Percentiles rank a stretch among this genome's conserved stretches.
These are phyloP conservation scores for Ceratobasidium theobromae DNA, from an alignment of 1,284 basidiomycete genomes.

Conservation along the genomic window DNA sequence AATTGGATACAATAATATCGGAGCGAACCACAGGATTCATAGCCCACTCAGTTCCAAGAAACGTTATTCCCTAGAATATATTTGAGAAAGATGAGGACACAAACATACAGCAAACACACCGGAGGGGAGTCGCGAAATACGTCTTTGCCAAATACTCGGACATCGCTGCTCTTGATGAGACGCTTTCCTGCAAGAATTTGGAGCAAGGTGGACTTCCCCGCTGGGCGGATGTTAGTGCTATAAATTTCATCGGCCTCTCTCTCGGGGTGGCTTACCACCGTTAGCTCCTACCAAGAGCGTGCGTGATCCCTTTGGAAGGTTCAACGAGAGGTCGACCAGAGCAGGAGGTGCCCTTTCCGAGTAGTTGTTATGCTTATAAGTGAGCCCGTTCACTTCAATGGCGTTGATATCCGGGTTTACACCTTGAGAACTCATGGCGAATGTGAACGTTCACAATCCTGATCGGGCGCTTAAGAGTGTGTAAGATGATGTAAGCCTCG, in stretches of 20 bases:
- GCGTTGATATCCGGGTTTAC: conserved; percentile 1
- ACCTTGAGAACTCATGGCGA: not conserved
- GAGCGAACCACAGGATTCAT: conserved; percentile 95
- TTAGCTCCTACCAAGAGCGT: conserved; percentile 90
- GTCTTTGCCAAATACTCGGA: conserved; percentile 76
- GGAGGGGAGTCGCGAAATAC: conserved; percentile 67
- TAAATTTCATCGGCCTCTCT: not conserved
- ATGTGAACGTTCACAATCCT: too few relatives aligned
- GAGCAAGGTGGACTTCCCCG: conserved; percentile 94
- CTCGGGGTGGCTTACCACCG: conserved; percentile 65
- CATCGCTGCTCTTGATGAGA: conserved; percentile 64
- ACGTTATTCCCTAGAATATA: conserved; percentile 66
- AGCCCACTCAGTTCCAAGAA: conserved; percentile 93
- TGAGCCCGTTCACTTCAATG: conserved; percentile 30
- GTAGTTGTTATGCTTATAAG: conserved; percentile 29
- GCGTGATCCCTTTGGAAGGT: conserved; percentile 70
- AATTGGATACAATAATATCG: conserved; percentile 86
- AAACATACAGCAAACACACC: conserved; percentile 41
- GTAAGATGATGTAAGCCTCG: too few relatives aligned
- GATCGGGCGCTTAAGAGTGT: too few relatives aligned
- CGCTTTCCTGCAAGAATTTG: conserved; percentile 94
- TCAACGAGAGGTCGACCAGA: conserved; percentile 65
- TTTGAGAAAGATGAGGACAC: not conserved
- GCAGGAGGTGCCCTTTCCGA: conserved; percentile 42
- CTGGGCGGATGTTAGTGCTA: conserved; percentile 44